phyloP scores from a whole-genome alignment of 2,329 filamentous ascomycete genomes.

The Botrytis medusae region DNA sequence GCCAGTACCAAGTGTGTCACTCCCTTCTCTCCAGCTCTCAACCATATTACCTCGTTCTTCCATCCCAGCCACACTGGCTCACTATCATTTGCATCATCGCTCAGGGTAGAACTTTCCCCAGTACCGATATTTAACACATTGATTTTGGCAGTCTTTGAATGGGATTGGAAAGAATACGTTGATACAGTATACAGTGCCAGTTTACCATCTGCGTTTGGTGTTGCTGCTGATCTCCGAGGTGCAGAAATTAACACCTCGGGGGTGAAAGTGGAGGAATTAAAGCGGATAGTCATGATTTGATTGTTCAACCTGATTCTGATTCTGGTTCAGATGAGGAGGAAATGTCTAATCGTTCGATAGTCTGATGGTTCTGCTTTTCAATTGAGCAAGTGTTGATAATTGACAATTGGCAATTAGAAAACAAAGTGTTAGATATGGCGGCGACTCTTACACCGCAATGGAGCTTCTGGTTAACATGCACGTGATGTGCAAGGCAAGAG shows the following conservation, averaged over 20 bases:
- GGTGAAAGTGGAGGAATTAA: conserved; percentile 69
- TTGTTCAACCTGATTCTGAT: background rate
- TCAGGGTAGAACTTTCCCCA: conserved; percentile 64
- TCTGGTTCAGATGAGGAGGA: background rate
- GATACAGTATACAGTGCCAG: conserved; percentile 67
- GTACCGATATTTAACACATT: conserved; percentile 68
- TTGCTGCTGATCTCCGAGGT: conserved; percentile 60
- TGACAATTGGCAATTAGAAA: background rate
- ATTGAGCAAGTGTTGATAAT: background rate
- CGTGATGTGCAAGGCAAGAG: background rate
- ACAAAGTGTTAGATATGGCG: background rate
- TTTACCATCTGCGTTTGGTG: conserved; percentile 67
- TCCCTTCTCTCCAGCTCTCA: conserved; percentile 55
- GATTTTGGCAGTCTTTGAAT: conserved; percentile 67
- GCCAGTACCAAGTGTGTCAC: conserved; percentile 36
- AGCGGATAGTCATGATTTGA: conserved; percentile 57
- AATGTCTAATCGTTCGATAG: background rate
- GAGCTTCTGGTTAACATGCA: background rate
- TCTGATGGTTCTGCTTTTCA: background rate
- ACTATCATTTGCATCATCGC: conserved; percentile 61
- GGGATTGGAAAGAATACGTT: conserved; percentile 76
- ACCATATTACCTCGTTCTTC: conserved; percentile 35
- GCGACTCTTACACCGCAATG: background rate
- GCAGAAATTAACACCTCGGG: conserved; percentile 70
- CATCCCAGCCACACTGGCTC: conserved; percentile 71